Percentiles rank a stretch among this genome's conserved stretches.
Evolutionary conservation across 1,139 yeast species (phyloP).

Genomic region (Suhomyces choctaworum): DNA sequence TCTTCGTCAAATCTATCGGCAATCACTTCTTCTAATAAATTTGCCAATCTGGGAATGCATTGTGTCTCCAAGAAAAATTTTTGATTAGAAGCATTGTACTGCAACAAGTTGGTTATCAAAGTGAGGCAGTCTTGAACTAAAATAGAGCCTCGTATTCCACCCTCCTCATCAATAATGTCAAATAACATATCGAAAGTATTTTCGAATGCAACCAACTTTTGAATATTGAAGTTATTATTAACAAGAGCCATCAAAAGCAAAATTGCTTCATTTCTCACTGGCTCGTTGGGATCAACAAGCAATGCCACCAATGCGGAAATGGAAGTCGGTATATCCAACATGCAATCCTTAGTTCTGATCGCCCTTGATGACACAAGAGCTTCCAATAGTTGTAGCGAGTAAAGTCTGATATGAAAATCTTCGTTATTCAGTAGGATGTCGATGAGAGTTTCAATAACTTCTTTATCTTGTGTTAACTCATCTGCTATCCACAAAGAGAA

Average conservation of each 20-base stretch:
- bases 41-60: conserved; percentile 65
- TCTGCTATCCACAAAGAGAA: conserved; percentile 95
- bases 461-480: conserved; percentile 74
- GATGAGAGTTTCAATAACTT: conserved; percentile 58
- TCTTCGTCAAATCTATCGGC: conserved; percentile 16
- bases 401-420: conserved; percentile 77
- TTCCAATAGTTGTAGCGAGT: conserved; percentile 81
- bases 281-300: conserved; percentile 75
- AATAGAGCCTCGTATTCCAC: conserved; percentile 88
- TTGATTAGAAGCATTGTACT: conserved; percentile 88
- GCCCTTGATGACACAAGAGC: conserved; percentile 82
- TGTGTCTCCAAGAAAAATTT: conserved; percentile 84
- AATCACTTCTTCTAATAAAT: conserved; percentile 59
- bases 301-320: conserved; percentile 71
- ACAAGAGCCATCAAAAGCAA: conserved; percentile 80
- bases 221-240: conserved; percentile 81
- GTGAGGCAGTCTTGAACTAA: conserved; percentile 88
- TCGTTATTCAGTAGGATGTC: conserved; percentile 50
- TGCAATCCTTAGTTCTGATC: conserved; percentile 67
- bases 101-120: conserved; percentile 67
- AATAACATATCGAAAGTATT: conserved; percentile 85
- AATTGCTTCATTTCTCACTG: conserved; percentile 87
- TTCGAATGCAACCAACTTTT: conserved; percentile 92
- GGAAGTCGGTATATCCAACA: conserved; percentile 76
- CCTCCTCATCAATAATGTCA: conserved; percentile 77